Conservation (phyloP, 192 early-diverging fungal genomes). For the Rhizophagus clarus region DNA sequence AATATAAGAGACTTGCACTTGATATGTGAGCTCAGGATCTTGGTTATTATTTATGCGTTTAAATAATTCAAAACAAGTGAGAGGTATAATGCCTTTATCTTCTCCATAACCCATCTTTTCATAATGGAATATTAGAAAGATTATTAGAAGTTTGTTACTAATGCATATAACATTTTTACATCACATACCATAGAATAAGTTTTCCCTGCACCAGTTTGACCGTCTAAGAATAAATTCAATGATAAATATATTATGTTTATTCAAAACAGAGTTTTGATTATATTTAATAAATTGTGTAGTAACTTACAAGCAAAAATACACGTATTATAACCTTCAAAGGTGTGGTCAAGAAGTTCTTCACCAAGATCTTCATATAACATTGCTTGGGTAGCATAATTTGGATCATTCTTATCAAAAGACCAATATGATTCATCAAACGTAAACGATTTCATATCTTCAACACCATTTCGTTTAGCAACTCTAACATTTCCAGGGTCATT, state of each 20-base stretch:
- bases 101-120: conserved; percentile 69
- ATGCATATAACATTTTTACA: not conserved
- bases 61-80: conserved; percentile 80
- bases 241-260: not conserved
- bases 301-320: conserved; percentile 89
- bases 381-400: conserved; percentile 71
- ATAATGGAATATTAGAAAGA: not conserved
- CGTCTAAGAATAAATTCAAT: conserved; percentile 48
- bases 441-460: conserved; percentile 62
- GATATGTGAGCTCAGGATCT: conserved; percentile 52
- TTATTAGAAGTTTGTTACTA: not conserved
- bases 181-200: conserved; percentile 61
- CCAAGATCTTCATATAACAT: conserved; percentile 78
- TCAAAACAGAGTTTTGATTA: too few relatives aligned
- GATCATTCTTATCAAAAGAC: conserved; percentile 68
- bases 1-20: conserved; percentile 85
- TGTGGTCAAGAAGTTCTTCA: conserved; percentile 78
- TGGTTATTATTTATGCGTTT: conserved; percentile 52
- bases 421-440: conserved; percentile 92
- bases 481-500: conserved; percentile 41
- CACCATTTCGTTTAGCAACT: conserved; percentile 32
- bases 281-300: not conserved
- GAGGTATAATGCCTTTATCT: conserved; percentile 86
- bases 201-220: conserved; percentile 83
- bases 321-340: conserved; percentile 88